phyloP scores from a whole-genome alignment of 1,139 yeast species.

The Yamadazyma spencermartinsiae region DNA sequence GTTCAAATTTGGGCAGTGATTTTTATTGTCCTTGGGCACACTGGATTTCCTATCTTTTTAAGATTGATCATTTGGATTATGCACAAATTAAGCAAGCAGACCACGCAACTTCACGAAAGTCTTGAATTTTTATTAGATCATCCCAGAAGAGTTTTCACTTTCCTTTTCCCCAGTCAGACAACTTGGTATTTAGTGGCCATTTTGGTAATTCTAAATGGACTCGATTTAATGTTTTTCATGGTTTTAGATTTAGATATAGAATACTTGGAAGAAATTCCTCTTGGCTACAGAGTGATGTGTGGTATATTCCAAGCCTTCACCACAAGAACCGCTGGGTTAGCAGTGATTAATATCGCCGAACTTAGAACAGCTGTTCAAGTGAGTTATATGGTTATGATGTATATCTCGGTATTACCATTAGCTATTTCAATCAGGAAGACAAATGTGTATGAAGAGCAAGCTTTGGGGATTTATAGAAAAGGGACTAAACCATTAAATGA shows the following conservation, averaged over 20 bases:
- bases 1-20: constrained; percentile 61
- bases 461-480: constrained; percentile 77
- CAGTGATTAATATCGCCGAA: constrained; percentile 63
- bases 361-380: constrained; percentile 91
- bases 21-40: constrained; percentile 83
- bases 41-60: constrained; percentile 83
- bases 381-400: constrained; percentile 95
- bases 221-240: constrained; percentile 42
- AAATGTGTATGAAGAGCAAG: constrained; percentile 95
- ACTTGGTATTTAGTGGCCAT: constrained; percentile 92
- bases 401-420: constrained; percentile 89
- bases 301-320: constrained; percentile 89
- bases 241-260: constrained; percentile 12
- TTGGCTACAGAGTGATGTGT: constrained; percentile 68
- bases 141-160: constrained; percentile 93
- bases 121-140: constrained; percentile 86
- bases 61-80: constrained; percentile 79
- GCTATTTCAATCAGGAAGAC: constrained; percentile 95
- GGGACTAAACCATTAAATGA: constrained; percentile 27
- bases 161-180: constrained; percentile 85
- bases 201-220: constrained; percentile 67
- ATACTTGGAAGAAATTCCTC: constrained; percentile 49
- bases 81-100: constrained; percentile 63
- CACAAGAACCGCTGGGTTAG: constrained; percentile 90
- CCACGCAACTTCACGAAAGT: constrained; percentile 68